phyloP scores from a whole-genome alignment of 1,284 basidiomycete species.

The Abortiporus biennis region DNA sequence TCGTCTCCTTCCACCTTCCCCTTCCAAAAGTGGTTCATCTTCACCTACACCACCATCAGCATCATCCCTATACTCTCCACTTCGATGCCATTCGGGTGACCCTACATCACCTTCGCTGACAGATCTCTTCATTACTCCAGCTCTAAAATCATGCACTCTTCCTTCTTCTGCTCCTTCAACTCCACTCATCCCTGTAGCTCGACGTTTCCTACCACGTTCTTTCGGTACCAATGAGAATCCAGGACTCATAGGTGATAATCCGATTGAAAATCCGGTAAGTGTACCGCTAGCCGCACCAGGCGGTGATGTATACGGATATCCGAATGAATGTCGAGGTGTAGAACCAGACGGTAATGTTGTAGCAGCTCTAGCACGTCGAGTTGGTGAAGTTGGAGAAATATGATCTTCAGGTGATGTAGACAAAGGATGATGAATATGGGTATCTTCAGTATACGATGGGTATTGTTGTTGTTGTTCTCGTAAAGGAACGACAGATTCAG shows the following conservation, averaged over 20 bases:
- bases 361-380: background rate
- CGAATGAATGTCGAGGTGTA: constrained; percentile 10
- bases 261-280: constrained; percentile 59
- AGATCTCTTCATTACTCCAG: constrained; percentile 14
- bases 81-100: background rate
- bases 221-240: constrained; percentile 60
- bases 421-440: background rate
- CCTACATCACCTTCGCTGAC: constrained; percentile 17
- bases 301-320: constrained; percentile 17
- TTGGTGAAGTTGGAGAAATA: background rate
- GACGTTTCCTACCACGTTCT: constrained; percentile 36
- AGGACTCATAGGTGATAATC: constrained; percentile 66
- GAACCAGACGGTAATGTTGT: background rate
- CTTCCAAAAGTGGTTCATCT: background rate
- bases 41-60: background rate
- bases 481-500: too few relatives aligned
- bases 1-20: constrained; percentile 2
- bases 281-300: constrained; percentile 19
- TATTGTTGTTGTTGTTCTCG: too few relatives aligned
- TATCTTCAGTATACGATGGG: too few relatives aligned
- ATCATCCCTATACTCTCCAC: background rate
- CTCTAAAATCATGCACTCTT: constrained; percentile 15
- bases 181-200: constrained; percentile 20
- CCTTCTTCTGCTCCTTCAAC: constrained; percentile 28
- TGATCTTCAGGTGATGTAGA: constrained; percentile 1